Conservation (phyloP, 139 green algal species). For the Ulvella scutata region DNA sequence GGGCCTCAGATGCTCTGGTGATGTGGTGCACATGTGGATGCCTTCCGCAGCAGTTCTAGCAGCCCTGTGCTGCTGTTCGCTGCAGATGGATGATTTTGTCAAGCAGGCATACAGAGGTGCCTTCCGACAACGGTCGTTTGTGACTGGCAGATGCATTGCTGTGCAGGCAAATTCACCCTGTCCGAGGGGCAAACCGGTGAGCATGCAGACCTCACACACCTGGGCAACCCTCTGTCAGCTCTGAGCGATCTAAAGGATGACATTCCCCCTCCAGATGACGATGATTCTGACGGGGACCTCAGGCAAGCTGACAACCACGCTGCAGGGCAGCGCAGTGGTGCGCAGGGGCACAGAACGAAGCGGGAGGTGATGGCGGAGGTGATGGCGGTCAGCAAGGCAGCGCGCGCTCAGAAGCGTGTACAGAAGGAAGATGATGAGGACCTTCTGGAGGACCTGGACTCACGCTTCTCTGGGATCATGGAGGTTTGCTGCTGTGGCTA, state of each 20-base stretch:
- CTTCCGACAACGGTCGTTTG: too few relatives aligned
- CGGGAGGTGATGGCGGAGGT: constrained; percentile 95
- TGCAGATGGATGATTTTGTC: too few relatives aligned
- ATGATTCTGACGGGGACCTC: constrained; percentile 5
- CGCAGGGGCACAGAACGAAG: constrained; percentile 5
- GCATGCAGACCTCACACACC: constrained; percentile 35
- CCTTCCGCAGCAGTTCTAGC: too few relatives aligned
- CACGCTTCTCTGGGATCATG: constrained; percentile 35
- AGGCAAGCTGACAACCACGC: constrained; percentile 9
- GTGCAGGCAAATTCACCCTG: constrained; percentile 52
- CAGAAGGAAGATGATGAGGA: constrained; percentile 79
- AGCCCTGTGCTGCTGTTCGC: too few relatives aligned
- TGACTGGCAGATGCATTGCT: background rate
- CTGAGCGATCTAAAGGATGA: constrained; percentile 12
- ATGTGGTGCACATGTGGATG: too few relatives aligned
- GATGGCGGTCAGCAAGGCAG: constrained; percentile 84
- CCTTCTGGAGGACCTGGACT: constrained; percentile 57
- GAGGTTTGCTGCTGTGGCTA: too few relatives aligned
- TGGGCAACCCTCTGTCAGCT: constrained; percentile 28
- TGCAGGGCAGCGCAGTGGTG: background rate
- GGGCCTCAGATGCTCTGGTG: too few relatives aligned
- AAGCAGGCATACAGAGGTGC: too few relatives aligned
- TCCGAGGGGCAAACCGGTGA: constrained; percentile 33
- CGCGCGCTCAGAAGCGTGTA: constrained; percentile 49
- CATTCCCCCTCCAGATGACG: constrained; percentile 4